Conservation (phyloP, 2,329 filamentous ascomycete species). For the Fusarium dlaminii region DNA sequence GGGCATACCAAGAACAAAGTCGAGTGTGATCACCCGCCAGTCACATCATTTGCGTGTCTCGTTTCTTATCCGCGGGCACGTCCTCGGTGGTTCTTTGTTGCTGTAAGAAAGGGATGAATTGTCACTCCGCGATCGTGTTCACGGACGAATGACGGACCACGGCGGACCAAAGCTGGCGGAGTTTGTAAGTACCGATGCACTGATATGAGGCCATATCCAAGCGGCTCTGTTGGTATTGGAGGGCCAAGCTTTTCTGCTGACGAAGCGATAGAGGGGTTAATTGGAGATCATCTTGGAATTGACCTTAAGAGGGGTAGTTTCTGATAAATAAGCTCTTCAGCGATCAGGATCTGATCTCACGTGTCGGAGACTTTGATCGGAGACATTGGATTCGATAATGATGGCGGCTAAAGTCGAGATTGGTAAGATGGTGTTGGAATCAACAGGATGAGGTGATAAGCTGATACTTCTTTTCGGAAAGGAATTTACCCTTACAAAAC, state of each 20-base stretch:
- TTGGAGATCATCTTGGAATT: background rate
- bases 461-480: background rate
- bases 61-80: background rate
- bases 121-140: background rate
- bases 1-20: background rate
- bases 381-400: background rate
- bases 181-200: slow-evolving; percentile 19
- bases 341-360: background rate
- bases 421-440: background rate
- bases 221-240: background rate
- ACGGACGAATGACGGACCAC: slow-evolving; percentile 22
- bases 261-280: background rate
- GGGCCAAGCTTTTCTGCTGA: slow-evolving; percentile 7
- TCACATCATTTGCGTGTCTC: background rate
- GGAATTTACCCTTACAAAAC: background rate
- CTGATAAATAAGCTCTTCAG: background rate
- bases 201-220: slow-evolving; percentile 8
- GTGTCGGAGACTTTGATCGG: slow-evolving; percentile 2
- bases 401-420: background rate
- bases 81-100: background rate
- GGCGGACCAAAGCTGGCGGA: slow-evolving; percentile 9
- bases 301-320: background rate
- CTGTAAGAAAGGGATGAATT: background rate
- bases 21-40: background rate
- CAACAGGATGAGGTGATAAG: background rate